Evolutionary conservation across 1,284 basidiomycete genomes (phyloP), one percentile per base, ranked within the genome.

Genomic region (Papiliotrema laurentii): DNA sequence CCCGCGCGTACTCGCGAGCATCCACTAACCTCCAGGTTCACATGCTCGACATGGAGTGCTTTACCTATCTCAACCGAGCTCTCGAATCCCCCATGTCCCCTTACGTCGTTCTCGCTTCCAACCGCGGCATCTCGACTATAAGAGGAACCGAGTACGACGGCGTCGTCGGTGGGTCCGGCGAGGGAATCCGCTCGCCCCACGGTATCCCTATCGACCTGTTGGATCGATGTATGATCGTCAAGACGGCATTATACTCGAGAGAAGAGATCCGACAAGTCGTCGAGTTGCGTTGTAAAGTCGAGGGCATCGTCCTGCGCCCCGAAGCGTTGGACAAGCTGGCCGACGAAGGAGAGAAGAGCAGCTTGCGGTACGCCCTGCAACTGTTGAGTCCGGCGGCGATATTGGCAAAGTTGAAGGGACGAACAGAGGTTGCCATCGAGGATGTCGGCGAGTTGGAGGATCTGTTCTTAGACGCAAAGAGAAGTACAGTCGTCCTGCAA

Each of bases 1-100:
- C 11, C 14, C 14, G 16, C 30, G 11, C 35, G 16, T 27, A 21
- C 26, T 45, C 42, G 16, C 18, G 11, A 22, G n/a, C 27, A 26
- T 41, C 25, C 30, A 51, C 21, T 5, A 22, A 5, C 14, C 34
- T 50, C 11, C 61, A 93, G 90, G 92, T 97, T 19, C 94, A 98
- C 77, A 97, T 97, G 94, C 84, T 98, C 58, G 94, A 98, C 74
- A 93, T 97, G 69, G 96, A 98, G 74, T 97, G 93, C 74, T 98
- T 97, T 78, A 97, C 94, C 7, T 98, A 96, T 76, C 81, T 98
- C 44, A 98, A 98, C 75, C 86, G 92, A 13, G 82, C 97, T 7
- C 80, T 98, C 47, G 94, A 98, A 74, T 92, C 90, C 1, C 86
- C 89, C 16, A 91, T 98, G 84, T 90, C 91, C 14, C 94, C 96